Evolutionary conservation across 1,139 yeast species (phyloP).

Genomic region (Blastobotrys buckinghamii): DNA sequence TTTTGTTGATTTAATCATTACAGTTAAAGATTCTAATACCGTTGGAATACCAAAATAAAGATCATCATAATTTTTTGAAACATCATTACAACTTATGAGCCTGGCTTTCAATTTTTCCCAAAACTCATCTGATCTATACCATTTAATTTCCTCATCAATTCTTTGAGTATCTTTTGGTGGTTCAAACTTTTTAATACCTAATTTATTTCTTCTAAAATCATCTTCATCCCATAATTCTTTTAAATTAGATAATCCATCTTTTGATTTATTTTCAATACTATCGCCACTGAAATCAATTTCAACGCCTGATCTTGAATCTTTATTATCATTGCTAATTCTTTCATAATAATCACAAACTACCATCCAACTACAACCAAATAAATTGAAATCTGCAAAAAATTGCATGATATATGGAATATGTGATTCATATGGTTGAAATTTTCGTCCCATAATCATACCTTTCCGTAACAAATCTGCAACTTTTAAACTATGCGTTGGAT

Average conservation of each 20-base stretch:
- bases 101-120: background rate
- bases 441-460: slow-evolving; percentile 38
- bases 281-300: slow-evolving; percentile 66
- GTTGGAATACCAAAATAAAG: slow-evolving; percentile 19
- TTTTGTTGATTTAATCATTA: slow-evolving; percentile 1
- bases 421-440: slow-evolving; percentile 58
- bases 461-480: slow-evolving; percentile 56
- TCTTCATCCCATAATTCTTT: slow-evolving; percentile 60
- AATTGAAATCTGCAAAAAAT: slow-evolving; percentile 73
- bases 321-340: slow-evolving; percentile 16
- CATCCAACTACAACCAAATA: slow-evolving; percentile 82
- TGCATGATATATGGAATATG: slow-evolving; percentile 76
- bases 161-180: slow-evolving; percentile 7
- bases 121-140: slow-evolving; percentile 6
- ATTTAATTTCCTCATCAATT: background rate
- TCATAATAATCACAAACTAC: slow-evolving; percentile 28
- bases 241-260: slow-evolving; percentile 44
- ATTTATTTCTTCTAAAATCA: slow-evolving; percentile 41
- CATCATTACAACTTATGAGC: too few relatives aligned
- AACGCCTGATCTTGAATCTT: slow-evolving; percentile 56
- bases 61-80: background rate
- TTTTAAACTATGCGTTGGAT: slow-evolving; percentile 55
- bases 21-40: slow-evolving; percentile 21
- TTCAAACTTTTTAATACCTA: slow-evolving; percentile 1
- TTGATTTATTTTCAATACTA: slow-evolving; percentile 49